These are phyloP conservation scores for Wickerhamiella azymoides DNA, from an alignment of 805 yeast species.

Conservation along the genomic window DNA sequence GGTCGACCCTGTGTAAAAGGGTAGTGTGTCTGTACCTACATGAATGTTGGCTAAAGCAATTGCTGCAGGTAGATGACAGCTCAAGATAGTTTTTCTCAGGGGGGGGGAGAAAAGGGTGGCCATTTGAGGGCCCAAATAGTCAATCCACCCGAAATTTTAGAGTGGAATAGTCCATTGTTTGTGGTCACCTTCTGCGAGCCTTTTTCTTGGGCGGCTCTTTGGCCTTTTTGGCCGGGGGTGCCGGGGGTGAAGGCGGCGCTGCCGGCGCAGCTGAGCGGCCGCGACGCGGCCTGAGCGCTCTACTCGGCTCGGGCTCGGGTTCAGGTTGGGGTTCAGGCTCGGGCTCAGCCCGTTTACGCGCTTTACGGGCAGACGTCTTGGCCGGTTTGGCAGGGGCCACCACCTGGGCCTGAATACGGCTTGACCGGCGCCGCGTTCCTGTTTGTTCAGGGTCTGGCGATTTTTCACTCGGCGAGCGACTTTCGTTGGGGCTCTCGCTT, in stretches of 20 bases:
- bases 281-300: neutral
- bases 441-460: neutral
- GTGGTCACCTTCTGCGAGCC: neutral
- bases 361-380: neutral
- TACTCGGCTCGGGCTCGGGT: neutral
- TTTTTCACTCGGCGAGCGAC: neutral
- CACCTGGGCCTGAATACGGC: neutral
- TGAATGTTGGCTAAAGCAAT: too few relatives aligned
- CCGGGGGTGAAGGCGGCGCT: neutral
- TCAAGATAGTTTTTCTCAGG: too few relatives aligned
- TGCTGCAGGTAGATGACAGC: too few relatives aligned
- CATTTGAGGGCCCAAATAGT: too few relatives aligned
- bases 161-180: too few relatives aligned
- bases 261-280: neutral
- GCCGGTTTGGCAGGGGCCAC: neutral
- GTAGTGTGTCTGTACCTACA: too few relatives aligned
- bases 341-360: neutral
- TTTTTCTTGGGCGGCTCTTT: neutral
- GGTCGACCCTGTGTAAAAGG: too few relatives aligned
- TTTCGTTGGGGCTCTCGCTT: constrained; percentile 2
- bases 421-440: neutral
- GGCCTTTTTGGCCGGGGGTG: neutral
- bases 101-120: too few relatives aligned
- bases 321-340: constrained; percentile 6
- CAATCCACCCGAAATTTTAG: too few relatives aligned